Conservation (phyloP, 179 eudicot species). For the Spinacia oleracea region DNA sequence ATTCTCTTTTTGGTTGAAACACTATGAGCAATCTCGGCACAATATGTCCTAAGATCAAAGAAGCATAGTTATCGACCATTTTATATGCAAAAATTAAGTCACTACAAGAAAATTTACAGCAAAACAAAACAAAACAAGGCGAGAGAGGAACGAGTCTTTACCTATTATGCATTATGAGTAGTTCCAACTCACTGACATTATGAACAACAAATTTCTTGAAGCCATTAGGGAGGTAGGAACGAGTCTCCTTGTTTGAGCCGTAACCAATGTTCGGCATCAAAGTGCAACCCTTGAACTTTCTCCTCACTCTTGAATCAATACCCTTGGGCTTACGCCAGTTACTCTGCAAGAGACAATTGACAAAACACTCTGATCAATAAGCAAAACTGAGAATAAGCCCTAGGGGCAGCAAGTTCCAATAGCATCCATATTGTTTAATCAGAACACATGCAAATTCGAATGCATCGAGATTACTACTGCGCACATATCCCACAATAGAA, state of each 20-base stretch:
- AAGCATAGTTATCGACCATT: too few species aligned
- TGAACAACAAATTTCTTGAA: slow-evolving; percentile 63
- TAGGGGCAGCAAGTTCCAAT: too few species aligned
- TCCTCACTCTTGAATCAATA: slow-evolving; percentile 54
- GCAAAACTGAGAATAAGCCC: too few species aligned
- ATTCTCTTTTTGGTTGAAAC: slow-evolving; percentile 56
- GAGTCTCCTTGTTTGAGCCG: slow-evolving; percentile 63
- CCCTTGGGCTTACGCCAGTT: slow-evolving; percentile 69
- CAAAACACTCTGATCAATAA: too few species aligned
- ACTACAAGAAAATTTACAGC: too few species aligned
- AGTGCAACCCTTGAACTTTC: slow-evolving; percentile 58
- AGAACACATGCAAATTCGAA: too few species aligned
- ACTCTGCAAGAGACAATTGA: too few species aligned
- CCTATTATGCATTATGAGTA: slow-evolving; percentile 74
- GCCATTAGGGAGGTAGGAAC: slow-evolving; percentile 55
- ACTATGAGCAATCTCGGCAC: slow-evolving; percentile 62
- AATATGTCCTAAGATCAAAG: slow-evolving; percentile 48
- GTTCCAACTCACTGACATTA: slow-evolving; percentile 52
- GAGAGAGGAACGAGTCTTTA: neutral
- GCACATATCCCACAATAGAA: too few species aligned
- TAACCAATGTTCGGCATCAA: slow-evolving; percentile 70
- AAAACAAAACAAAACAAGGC: neutral
- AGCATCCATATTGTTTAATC: too few species aligned
- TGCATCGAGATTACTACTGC: too few species aligned
- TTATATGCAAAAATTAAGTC: too few species aligned